Percentiles rank a stretch among this genome's conserved stretches.
phyloP scores from a whole-genome alignment of 371 early-diverging fungal genomes.

The Syncephalastrum contaminatum region DNA sequence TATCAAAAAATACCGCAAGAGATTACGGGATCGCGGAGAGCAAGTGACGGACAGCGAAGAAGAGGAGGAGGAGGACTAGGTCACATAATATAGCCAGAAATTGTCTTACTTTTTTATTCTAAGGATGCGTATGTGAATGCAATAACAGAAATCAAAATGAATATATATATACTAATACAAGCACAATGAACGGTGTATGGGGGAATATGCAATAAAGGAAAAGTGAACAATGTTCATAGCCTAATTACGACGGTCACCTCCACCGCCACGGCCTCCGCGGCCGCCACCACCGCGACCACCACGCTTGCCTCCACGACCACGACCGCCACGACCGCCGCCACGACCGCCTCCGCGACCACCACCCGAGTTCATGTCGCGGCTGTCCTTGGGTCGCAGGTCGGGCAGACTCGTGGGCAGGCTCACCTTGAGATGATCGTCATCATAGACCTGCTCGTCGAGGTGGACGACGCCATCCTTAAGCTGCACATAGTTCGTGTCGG shows the following conservation, averaged over 20 bases:
- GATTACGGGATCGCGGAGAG: conserved; percentile 61
- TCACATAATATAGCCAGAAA: too few relatives aligned
- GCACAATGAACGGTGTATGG: too few relatives aligned
- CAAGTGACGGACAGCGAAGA: conserved; percentile 64
- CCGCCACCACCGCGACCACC: conserved; percentile 16
- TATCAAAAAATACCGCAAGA: conserved; percentile 56
- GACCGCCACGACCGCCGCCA: conserved; percentile 2
- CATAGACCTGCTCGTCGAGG: conserved; percentile 62
- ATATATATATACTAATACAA: too few relatives aligned
- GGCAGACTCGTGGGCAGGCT: conserved; percentile 73
- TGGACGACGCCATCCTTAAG: conserved; percentile 40
- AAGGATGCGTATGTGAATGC: too few relatives aligned
- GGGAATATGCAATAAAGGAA: not conserved
- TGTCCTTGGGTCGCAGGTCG: conserved; percentile 64
- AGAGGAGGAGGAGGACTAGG: conserved; percentile 39
- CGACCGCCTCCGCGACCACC: not conserved
- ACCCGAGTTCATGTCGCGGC: conserved; percentile 13
- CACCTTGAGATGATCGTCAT: conserved; percentile 57
- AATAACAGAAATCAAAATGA: too few relatives aligned
- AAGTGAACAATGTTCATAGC: not conserved
- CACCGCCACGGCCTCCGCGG: conserved; percentile 14
- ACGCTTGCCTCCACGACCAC: conserved; percentile 16
- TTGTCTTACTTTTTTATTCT: too few relatives aligned
- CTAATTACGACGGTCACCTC: conserved; percentile 11
- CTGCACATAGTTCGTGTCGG: conserved; percentile 66